Evolutionary conservation across 2,329 filamentous ascomycete genomes (phyloP).

Genomic region (Colletotrichum nymphaeae): DNA sequence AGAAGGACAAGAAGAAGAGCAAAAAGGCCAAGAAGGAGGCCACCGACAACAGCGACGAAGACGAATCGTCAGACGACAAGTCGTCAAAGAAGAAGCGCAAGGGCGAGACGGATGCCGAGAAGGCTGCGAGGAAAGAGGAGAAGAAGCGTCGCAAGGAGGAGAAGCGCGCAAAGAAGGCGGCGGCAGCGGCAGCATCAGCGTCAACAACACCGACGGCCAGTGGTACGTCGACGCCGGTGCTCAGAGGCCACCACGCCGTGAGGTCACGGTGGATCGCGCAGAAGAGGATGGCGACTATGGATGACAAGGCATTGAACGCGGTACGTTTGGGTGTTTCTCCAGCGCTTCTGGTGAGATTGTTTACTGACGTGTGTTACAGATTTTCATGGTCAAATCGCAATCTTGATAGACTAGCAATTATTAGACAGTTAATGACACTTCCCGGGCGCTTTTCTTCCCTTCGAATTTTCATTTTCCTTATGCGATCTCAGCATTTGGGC

Average conservation of each 20-base stretch:
- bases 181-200: conserved; percentile 30
- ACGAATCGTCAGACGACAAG: conserved; percentile 34
- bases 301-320: conserved; percentile 87
- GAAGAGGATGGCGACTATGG: conserved; percentile 85
- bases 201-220: conserved; percentile 53
- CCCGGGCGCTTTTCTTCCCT: neutral
- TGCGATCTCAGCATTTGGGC: neutral
- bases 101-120: conserved; percentile 46
- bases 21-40: conserved; percentile 49
- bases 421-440: neutral
- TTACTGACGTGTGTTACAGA: conserved; percentile 54
- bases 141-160: conserved; percentile 56
- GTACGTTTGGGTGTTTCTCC: conserved; percentile 55
- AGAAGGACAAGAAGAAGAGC: conserved; percentile 40
- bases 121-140: conserved; percentile 63
- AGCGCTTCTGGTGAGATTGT: neutral
- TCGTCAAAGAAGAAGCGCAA: conserved; percentile 47
- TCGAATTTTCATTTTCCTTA: neutral
- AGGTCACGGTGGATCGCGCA: conserved; percentile 87
- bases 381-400: conserved; percentile 73
- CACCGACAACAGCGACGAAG: conserved; percentile 42
- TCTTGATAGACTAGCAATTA: conserved; percentile 21
- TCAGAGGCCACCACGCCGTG: conserved; percentile 75
- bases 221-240: conserved; percentile 55
- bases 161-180: conserved; percentile 53